These are phyloP conservation scores for Suillus americanus DNA, from an alignment of 768 basidiomycete genomes.

Conservation along the genomic window DNA sequence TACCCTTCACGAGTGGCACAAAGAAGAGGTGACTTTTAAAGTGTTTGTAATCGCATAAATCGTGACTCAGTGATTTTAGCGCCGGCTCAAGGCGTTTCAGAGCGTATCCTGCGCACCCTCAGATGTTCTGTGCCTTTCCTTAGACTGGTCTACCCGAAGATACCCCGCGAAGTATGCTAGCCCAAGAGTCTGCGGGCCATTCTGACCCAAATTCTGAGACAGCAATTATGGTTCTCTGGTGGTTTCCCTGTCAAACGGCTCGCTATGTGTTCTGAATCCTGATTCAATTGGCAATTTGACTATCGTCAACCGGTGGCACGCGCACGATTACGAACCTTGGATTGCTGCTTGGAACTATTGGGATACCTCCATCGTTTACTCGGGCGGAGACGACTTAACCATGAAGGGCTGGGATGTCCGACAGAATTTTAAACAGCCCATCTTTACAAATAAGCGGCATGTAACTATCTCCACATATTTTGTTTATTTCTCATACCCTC, in stretches of 20 bases:
- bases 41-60: background rate
- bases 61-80: conserved; percentile 32
- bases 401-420: conserved; percentile 92
- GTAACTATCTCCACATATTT: conserved; percentile 4
- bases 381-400: conserved; percentile 91
- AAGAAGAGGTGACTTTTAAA: conserved; percentile 39
- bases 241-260: conserved; percentile 82
- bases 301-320: conserved; percentile 67
- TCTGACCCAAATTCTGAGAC: conserved; percentile 4
- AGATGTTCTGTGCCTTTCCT: conserved; percentile 77
- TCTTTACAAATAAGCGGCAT: conserved; percentile 73
- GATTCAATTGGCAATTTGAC: conserved; percentile 44
- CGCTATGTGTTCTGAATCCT: conserved; percentile 58
- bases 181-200: background rate
- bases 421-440: conserved; percentile 55
- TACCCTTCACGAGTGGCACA: conserved; percentile 58
- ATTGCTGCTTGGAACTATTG: conserved; percentile 89
- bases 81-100: conserved; percentile 37
- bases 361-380: conserved; percentile 77
- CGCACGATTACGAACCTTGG: conserved; percentile 96
- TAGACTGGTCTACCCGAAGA: conserved; percentile 89
- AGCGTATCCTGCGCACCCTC: conserved; percentile 49
- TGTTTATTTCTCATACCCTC: background rate
- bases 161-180: conserved; percentile 42
- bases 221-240: conserved; percentile 62